A percentile compares a stretch with the other conserved stretches of the same genome.
Evolutionary conservation across 257 asterid genomes (phyloP).

Genomic region (Nicotiana tabacum): DNA sequence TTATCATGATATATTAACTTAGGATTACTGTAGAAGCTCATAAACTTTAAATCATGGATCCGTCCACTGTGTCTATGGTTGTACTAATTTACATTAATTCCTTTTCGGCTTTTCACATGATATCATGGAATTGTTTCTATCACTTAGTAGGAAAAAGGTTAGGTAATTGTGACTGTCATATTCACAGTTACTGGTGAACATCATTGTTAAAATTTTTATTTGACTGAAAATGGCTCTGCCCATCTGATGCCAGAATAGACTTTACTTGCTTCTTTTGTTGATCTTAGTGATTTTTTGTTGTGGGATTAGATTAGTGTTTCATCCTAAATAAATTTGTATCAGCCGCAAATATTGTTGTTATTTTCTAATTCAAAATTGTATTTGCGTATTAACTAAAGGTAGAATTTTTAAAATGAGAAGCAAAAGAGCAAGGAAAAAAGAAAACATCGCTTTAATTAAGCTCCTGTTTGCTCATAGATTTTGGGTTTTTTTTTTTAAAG

Average conservation of each 20-base stretch:
- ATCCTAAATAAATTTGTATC: background rate
- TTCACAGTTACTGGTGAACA: background rate
- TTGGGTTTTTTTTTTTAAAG: too few relatives aligned
- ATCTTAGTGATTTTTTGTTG: background rate
- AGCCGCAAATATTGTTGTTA: background rate
- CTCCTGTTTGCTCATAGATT: too few relatives aligned
- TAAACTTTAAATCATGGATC: too few relatives aligned
- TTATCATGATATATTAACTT: too few relatives aligned
- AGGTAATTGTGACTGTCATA: conserved; percentile 5
- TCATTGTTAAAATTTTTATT: background rate
- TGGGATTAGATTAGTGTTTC: background rate
- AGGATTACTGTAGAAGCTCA: too few relatives aligned
- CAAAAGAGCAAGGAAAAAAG: too few relatives aligned
- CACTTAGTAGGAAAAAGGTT: background rate
- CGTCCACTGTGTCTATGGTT: too few relatives aligned
- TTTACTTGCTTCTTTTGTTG: background rate
- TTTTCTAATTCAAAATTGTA: too few relatives aligned
- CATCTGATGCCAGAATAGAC: background rate
- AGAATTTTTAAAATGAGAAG: too few relatives aligned
- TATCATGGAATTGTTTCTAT: background rate
- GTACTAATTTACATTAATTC: background rate
- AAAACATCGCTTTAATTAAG: too few relatives aligned
- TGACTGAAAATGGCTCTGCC: background rate
- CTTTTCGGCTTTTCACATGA: background rate
- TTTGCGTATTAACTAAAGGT: too few relatives aligned